Evolutionary conservation across 371 early-diverging fungal genomes (phyloP).

Genomic region (Zopfochytrium polystomum): DNA sequence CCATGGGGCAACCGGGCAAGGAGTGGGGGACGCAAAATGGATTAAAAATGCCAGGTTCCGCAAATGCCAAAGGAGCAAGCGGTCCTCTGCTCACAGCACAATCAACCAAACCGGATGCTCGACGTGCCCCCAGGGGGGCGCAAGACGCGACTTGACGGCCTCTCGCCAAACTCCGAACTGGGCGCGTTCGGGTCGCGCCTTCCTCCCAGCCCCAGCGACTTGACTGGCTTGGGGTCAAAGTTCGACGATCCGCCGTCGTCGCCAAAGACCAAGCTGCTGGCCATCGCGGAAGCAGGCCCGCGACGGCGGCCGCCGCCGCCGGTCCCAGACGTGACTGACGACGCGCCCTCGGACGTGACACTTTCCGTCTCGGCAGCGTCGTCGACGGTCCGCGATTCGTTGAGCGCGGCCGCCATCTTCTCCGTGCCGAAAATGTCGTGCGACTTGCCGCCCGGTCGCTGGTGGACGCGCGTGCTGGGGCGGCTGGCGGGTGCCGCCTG

Average conservation of each 20-base stretch:
- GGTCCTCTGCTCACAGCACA: too few relatives aligned
- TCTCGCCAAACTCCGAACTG: conserved; percentile 15
- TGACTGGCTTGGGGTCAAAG: too few relatives aligned
- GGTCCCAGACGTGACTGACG: background rate
- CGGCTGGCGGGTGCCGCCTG: conserved; percentile 18
- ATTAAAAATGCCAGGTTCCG: too few relatives aligned
- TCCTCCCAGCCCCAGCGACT: too few relatives aligned
- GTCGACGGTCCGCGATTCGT: conserved; percentile 12
- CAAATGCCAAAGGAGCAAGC: too few relatives aligned
- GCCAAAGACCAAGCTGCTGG: too few relatives aligned
- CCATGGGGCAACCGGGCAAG: too few relatives aligned
- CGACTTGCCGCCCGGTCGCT: conserved; percentile 38
- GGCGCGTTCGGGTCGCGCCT: conserved; percentile 27
- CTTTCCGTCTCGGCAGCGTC: conserved; percentile 10
- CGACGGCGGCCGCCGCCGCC: too few relatives aligned
- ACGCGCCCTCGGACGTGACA: too few relatives aligned
- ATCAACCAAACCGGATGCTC: conserved; percentile 21
- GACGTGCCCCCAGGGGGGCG: conserved; percentile 25
- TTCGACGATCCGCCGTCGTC: too few relatives aligned
- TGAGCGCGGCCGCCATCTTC: conserved; percentile 1
- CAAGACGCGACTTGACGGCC: conserved; percentile 29
- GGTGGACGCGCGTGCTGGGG: conserved; percentile 41
- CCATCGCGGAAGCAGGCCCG: conserved; percentile 9
- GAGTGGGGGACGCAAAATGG: too few relatives aligned
- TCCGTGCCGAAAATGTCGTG: conserved; percentile 36